Evolutionary conservation across 2,329 filamentous ascomycete genomes (phyloP).

Genomic region (Chalara sp.): DNA sequence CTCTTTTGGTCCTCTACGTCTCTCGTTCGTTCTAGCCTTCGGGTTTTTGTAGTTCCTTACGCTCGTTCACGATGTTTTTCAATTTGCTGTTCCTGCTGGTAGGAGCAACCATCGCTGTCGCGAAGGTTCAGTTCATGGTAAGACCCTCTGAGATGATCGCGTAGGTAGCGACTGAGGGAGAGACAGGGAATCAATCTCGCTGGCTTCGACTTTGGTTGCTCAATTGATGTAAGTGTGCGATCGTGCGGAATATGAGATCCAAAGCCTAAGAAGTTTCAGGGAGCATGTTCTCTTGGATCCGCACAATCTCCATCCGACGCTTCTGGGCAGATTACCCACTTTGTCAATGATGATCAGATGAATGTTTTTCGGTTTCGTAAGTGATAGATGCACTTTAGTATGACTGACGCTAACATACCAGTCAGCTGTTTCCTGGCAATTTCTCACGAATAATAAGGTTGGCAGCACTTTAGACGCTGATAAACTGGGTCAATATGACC

Average conservation of each 20-base stretch:
- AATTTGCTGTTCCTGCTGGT: not conserved
- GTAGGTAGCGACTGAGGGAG: not conserved
- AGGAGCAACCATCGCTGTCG: not conserved
- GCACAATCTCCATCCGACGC: constrained; percentile 16
- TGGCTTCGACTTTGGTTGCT: constrained; percentile 41
- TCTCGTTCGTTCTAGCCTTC: too few relatives aligned
- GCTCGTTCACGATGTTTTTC: not conserved
- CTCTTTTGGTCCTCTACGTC: too few relatives aligned
- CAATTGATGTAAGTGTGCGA: constrained; percentile 26
- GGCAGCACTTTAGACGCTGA: constrained; percentile 41
- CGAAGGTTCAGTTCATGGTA: not conserved
- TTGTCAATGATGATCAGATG: constrained; percentile 43
- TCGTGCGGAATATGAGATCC: too few relatives aligned
- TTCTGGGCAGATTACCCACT: constrained; percentile 36
- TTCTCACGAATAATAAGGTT: constrained; percentile 41
- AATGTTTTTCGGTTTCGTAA: constrained; percentile 48
- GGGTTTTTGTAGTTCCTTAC: not conserved
- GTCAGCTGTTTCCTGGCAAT: constrained; percentile 49
- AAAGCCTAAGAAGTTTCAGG: constrained; percentile 5
- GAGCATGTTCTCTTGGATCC: constrained; percentile 9
- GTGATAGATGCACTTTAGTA: constrained; percentile 61
- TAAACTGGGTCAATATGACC: constrained; percentile 46
- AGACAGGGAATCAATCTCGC: constrained; percentile 34
- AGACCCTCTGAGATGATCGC: not conserved
- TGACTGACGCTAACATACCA: constrained; percentile 26